phyloP scores from a whole-genome alignment of 2,329 filamentous ascomycete genomes.

The Microdochium paspali region DNA sequence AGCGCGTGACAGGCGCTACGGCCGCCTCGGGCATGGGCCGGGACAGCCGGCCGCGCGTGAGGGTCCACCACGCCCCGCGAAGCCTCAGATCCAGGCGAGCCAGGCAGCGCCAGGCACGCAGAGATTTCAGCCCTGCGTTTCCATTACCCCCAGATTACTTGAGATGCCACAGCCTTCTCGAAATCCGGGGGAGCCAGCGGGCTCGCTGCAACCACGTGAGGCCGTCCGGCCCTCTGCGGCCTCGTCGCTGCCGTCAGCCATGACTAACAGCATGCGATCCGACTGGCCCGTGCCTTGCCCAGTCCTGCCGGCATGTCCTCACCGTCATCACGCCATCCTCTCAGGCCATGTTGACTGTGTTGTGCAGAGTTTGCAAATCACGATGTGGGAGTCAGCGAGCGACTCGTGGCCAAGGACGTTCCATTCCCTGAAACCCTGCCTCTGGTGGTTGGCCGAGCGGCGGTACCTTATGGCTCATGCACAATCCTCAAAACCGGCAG shows the following conservation, averaged over 20 bases:
- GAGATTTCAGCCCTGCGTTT: conserved; percentile 8
- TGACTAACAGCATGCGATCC: neutral
- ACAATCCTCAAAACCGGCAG: no score
- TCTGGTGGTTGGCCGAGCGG: no score
- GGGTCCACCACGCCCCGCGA: neutral
- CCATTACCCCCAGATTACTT: conserved; percentile 24
- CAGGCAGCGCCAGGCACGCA: neutral
- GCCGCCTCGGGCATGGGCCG: neutral
- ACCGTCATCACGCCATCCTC: neutral
- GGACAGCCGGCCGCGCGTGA: neutral
- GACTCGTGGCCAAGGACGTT: no score
- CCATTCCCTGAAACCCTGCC: no score
- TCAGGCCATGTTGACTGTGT: no score
- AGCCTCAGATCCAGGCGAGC: neutral
- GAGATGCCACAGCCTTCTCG: conserved; percentile 4
- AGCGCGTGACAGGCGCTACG: conserved; percentile 1
- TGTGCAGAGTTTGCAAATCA: no score
- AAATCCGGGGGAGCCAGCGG: neutral
- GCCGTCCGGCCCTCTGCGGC: neutral
- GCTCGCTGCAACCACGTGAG: neutral
- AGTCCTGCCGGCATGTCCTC: neutral
- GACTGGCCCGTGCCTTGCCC: neutral
- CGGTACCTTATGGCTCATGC: no score
- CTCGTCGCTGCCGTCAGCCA: neutral
- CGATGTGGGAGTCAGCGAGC: neutral